Conservation (phyloP, 1,284 basidiomycete genomes). For the Leccinum fallax region DNA sequence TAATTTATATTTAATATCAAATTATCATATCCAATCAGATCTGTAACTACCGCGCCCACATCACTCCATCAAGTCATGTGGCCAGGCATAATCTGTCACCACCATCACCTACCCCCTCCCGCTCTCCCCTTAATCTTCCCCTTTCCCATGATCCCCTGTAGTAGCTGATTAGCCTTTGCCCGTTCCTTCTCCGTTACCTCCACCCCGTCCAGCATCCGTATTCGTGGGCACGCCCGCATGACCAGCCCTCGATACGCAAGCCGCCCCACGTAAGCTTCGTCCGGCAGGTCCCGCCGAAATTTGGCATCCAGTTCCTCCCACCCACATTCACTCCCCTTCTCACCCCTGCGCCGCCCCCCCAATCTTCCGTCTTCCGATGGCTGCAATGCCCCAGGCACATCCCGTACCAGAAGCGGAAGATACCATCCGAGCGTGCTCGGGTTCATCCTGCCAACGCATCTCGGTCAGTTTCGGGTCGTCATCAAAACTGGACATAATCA, state of each 20-base stretch:
- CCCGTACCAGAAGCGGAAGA: constrained; percentile 78
- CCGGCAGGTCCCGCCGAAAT: constrained; percentile 87
- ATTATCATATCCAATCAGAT: constrained; percentile 17
- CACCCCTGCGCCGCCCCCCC: constrained; percentile 36
- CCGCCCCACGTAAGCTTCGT: constrained; percentile 82
- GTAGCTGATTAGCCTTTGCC: constrained; percentile 72
- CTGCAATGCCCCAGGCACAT: constrained; percentile 66
- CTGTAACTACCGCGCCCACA: constrained; percentile 3
- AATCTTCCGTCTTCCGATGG: constrained; percentile 48
- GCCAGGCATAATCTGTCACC: constrained; percentile 37
- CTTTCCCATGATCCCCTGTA: constrained; percentile 58
- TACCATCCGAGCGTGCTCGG: constrained; percentile 95
- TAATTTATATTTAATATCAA: constrained; percentile 13
- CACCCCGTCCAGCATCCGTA: constrained; percentile 83
- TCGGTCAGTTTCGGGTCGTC: constrained; percentile 33
- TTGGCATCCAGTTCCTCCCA: constrained; percentile 82
- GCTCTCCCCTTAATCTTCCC: constrained; percentile 34
- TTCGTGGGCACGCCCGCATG: constrained; percentile 68
- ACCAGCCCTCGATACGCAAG: constrained; percentile 86
- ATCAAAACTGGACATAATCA: constrained; percentile 2
- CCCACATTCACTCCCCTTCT: constrained; percentile 35
- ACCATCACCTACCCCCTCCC: constrained; percentile 14
- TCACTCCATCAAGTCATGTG: constrained; percentile 29
- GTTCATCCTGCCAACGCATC: constrained; percentile 73
- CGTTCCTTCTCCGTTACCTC: constrained; percentile 78